Evolutionary conservation across 129 eudicot species (phyloP), one percentile per base, ranked within the genome.

Genomic region (Centella asiatica): DNA sequence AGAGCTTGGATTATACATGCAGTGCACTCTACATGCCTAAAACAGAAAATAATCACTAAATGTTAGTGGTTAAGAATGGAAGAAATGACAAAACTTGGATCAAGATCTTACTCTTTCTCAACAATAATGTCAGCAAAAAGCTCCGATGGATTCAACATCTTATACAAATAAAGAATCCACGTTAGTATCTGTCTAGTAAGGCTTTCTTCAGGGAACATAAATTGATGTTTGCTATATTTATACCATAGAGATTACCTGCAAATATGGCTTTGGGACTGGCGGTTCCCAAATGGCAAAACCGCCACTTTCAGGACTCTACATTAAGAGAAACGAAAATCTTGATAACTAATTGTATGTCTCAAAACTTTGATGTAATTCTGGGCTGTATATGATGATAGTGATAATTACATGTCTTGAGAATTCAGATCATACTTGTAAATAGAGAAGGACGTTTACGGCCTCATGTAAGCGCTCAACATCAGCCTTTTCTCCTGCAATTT

Each of bases 221-320:
- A 32, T 2, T 9, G 20, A 31, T 49, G 18, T 23, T 4, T 47
- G 2, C 24, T 13, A 3, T 26, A 39, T 7, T 36, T 24, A 13
- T 36, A 23, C 50, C 48, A 20, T 10, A 31, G 18, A 33, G 45
- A 15, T 60, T 66, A 80, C 94, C 88, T 85, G 72, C 68, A 85
- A 59, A 60, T 75, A 77, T 32, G 85, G 82, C 17, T 78, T 73
- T 12, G 88, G 85, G 44, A 78, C 40, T 28, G 88, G 88, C 57
- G 76, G 76, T 52, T 85, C 94, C 94, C 94, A 85, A 64, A 75
- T 56, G 9, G 78, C 94, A 65, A 85, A 85, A 36, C 94, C 94
- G 13, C 94, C 88, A 6, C 70, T 78, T 1, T 53, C 53, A 55
- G 82, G 80, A 60, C 72, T 72, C 77, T 71, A 49, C 22, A 71